Conservation (phyloP, 176 grass and related monocot genomes). For the Tillandsia fasciculata region DNA sequence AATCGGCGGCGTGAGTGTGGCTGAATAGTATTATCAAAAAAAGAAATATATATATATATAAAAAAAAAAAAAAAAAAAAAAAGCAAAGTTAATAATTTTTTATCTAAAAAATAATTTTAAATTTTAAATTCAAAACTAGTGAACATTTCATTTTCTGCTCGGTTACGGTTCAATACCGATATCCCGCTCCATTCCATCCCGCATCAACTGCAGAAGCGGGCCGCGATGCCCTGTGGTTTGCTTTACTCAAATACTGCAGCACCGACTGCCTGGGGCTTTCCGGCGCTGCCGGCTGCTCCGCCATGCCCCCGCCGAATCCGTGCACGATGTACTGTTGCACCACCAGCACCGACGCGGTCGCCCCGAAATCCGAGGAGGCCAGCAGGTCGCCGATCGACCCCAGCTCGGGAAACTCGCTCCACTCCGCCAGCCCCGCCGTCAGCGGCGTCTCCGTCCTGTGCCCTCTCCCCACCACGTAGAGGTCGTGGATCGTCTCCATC, state of each 20-base stretch:
- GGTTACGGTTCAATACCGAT: background rate
- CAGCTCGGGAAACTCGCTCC: constrained; percentile 16
- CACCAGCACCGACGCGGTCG: constrained; percentile 9
- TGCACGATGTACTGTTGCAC: constrained; percentile 3
- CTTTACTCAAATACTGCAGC: background rate
- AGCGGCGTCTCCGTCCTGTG: constrained; percentile 1
- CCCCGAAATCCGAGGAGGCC: background rate
- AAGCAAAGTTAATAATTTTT: no score
- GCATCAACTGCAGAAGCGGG: background rate
- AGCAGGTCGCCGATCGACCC: constrained; percentile 11
- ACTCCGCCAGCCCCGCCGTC: constrained; percentile 1
- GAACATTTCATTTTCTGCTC: no score
- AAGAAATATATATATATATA: no score
- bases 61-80: no score
- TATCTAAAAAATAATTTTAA: no score
- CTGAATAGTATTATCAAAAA: no score
- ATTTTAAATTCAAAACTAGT: no score
- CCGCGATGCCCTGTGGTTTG: background rate
- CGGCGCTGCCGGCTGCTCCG: background rate
- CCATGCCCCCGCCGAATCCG: background rate
- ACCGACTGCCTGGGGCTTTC: background rate
- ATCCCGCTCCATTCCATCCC: background rate
- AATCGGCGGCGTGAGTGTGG: no score
- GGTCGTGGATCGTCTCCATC: background rate
- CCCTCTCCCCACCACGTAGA: constrained; percentile 16